Base-by-base conservation (phyloP, 345 rosid species). In the Populus nigra region DNA sequence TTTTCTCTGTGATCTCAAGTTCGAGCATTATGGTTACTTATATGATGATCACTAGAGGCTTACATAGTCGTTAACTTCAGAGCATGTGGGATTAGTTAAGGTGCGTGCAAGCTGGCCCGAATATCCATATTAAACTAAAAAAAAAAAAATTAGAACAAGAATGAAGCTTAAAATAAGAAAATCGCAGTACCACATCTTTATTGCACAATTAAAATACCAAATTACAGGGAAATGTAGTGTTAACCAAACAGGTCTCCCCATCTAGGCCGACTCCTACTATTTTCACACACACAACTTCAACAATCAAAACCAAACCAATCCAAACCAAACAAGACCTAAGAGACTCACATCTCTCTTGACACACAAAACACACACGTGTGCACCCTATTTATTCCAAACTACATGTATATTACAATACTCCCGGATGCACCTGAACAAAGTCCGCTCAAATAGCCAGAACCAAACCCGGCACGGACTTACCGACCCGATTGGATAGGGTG, bases 381-480 rank as follows among this genome's bases (percentile, higher is more conserved):
- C 29, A 77, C 71, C 75, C 75, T 77, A 72, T 72, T 22, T 79
- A 22, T 8, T 38, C 41, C 77, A 18, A 17, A 13, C 12, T 29
- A 50, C 77, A 3, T 13, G n/a, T 13, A 35, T 78, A 1, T 31
- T 77, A 68, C 8, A 55, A 29, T 82, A 78, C 41, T 12, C 41
- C n/a, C 68, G 73, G 76, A 49, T 55, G 81, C 86, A 85, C 78
- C 66, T 23, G 85, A 85, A 77, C 75, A 65, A 20, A 36, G 41
- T 12, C 41, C 31, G 0, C 50, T 65, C 68, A 92, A 65, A 92
- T 84, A 10, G 98, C 99, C 8, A 95, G 91, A 72, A 95, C 96
- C 77, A 96, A 76, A 38, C 99, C 99, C 55, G 99, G 99, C 13
- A 96, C 92, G 31, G 99, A 91, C 82, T 93, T 93, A 0, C 98